phyloP scores from a whole-genome alignment of 2,329 filamentous ascomycete genomes.

The Ophiocordyceps australis region DNA sequence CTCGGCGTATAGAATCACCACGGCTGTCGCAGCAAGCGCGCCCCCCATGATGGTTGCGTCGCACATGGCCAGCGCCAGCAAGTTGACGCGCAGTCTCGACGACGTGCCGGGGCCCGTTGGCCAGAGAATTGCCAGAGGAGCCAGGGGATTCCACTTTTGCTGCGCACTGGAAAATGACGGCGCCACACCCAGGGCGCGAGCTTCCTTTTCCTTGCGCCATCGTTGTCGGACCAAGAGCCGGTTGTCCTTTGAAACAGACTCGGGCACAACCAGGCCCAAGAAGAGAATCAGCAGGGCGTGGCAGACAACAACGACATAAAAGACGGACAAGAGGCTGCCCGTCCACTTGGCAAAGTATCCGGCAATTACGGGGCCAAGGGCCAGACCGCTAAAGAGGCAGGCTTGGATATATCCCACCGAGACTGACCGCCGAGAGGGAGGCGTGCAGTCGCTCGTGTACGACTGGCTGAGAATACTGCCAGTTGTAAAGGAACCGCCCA shows the following conservation, averaged over 20 bases:
- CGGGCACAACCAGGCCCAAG: constrained; percentile 55
- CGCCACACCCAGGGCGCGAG: constrained; percentile 10
- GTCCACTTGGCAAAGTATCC: constrained; percentile 65
- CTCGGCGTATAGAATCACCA: constrained; percentile 70
- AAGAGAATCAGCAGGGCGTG: constrained; percentile 60
- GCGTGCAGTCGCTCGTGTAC: constrained; percentile 78
- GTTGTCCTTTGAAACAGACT: constrained; percentile 61
- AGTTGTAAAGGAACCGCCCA: constrained; percentile 77
- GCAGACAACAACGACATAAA: constrained; percentile 61
- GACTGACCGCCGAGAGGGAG: constrained; percentile 61
- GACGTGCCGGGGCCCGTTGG: constrained; percentile 48
- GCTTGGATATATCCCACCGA: constrained; percentile 83
- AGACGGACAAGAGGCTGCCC: constrained; percentile 59
- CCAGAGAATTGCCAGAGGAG: constrained; percentile 60
- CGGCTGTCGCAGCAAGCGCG: constrained; percentile 62
- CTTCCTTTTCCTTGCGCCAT: constrained; percentile 26
- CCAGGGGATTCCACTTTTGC: constrained; percentile 47
- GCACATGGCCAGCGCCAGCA: constrained; percentile 62
- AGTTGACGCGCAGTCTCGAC: constrained; percentile 50
- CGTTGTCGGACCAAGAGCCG: constrained; percentile 56
- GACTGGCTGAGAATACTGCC: constrained; percentile 62
- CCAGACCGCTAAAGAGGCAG: constrained; percentile 76
- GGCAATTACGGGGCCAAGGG: constrained; percentile 66
- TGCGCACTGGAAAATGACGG: constrained; percentile 14
- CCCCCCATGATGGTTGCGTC: constrained; percentile 72